Evolutionary conservation across 2,329 filamentous ascomycete species (phyloP).

Genomic region (Alternaria longipes): DNA sequence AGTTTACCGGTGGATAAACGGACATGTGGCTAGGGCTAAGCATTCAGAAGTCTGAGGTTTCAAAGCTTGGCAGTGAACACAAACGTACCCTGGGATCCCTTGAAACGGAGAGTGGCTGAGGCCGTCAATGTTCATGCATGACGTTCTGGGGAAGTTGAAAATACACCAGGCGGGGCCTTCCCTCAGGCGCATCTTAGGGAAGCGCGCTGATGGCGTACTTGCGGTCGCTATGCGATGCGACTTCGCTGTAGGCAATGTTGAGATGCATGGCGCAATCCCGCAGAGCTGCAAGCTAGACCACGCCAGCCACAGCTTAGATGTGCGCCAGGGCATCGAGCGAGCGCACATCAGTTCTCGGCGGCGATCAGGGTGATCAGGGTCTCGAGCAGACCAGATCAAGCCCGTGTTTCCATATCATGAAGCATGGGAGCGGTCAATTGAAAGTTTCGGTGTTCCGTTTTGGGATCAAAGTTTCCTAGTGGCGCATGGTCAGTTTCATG

Average conservation of each 20-base stretch:
- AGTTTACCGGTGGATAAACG: constrained; percentile 1
- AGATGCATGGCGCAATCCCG: not conserved
- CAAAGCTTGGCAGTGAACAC: constrained; percentile 39
- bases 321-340: constrained; percentile 3
- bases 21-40: constrained; percentile 26
- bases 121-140: constrained; percentile 14
- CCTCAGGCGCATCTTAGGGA: not conserved
- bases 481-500: constrained; percentile 47
- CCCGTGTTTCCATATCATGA: constrained; percentile 22
- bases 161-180: not conserved
- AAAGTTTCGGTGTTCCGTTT: constrained; percentile 34
- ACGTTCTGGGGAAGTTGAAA: not conserved
- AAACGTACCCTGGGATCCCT: constrained; percentile 22
- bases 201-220: not conserved
- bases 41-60: constrained; percentile 27
- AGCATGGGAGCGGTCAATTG: constrained; percentile 28
- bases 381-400: constrained; percentile 15
- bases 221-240: not conserved
- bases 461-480: constrained; percentile 33
- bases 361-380: not conserved
- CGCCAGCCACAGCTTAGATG: constrained; percentile 1
- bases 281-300: no score
- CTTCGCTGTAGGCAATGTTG: not conserved
- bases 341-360: constrained; percentile 6
- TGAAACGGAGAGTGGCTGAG: constrained; percentile 37